These are phyloP conservation scores for Trifolium repens DNA, from an alignment of 306 rosid genomes.

Conservation along the genomic window DNA sequence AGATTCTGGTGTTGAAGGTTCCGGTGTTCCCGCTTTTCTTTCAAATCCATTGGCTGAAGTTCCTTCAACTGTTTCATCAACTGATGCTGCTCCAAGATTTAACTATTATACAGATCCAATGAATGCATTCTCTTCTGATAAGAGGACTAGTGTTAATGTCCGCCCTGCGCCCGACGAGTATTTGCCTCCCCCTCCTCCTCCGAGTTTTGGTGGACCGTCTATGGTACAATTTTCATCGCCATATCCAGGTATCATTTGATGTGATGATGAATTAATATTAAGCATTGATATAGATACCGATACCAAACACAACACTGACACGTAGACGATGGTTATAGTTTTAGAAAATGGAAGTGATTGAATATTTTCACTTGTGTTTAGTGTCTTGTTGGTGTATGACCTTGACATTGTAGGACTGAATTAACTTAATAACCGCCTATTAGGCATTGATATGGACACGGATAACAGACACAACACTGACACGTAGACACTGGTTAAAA, in stretches of 20 bases:
- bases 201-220: constrained; percentile 32
- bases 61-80: constrained; percentile 39
- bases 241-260: constrained; percentile 49
- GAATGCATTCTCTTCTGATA: constrained; percentile 76
- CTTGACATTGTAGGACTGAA: not conserved
- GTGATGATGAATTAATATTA: not conserved
- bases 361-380: not conserved
- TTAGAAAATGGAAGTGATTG: not conserved
- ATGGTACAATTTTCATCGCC: constrained; percentile 48
- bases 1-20: constrained; percentile 40
- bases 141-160: constrained; percentile 38
- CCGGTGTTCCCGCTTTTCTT: constrained; percentile 54
- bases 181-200: constrained; percentile 48
- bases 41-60: constrained; percentile 75
- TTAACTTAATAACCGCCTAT: not conserved
- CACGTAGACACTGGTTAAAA: too few species aligned
- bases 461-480: not conserved
- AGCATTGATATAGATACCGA: not conserved
- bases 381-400: too few species aligned
- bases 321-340: not conserved
- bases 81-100: constrained; percentile 65
- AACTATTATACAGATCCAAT: constrained; percentile 89
- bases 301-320: not conserved
- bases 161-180: constrained; percentile 41
- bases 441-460: not conserved